Conservation (phyloP, 257 asterid genomes). For the Rhazya stricta region DNA sequence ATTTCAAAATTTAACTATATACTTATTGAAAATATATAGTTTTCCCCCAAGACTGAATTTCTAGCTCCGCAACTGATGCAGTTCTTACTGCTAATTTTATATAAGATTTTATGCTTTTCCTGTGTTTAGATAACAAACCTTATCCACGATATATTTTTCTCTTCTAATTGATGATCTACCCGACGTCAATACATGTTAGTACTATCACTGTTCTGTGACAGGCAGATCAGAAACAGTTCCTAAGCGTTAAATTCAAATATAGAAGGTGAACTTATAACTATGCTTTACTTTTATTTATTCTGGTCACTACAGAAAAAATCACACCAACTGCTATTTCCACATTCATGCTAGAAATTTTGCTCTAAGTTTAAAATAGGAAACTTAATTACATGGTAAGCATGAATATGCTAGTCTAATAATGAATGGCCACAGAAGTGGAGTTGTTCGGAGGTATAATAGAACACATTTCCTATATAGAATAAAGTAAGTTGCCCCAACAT, state of each 20-base stretch:
- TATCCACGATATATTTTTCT: neutral
- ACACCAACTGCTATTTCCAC: neutral
- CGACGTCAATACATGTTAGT: neutral
- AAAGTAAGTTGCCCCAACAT: neutral
- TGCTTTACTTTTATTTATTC: neutral
- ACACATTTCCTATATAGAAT: neutral
- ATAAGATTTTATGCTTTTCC: neutral
- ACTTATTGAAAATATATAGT: no score
- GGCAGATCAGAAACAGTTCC: neutral
- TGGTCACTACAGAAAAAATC: no score
- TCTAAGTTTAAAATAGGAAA: neutral
- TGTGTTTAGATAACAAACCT: neutral
- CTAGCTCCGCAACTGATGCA: no score
- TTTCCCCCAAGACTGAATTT: no score
- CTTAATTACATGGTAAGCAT: neutral
- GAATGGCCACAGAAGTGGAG: neutral
- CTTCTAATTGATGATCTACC: no score
- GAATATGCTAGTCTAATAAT: neutral
- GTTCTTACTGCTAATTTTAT: neutral
- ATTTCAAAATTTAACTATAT: no score
- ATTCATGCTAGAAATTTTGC: neutral
- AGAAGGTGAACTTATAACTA: neutral
- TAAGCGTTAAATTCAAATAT: neutral
- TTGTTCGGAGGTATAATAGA: neutral
- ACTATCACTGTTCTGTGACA: neutral